phyloP scores from a whole-genome alignment of 306 rosid species.

The Ceratonia siliqua region DNA sequence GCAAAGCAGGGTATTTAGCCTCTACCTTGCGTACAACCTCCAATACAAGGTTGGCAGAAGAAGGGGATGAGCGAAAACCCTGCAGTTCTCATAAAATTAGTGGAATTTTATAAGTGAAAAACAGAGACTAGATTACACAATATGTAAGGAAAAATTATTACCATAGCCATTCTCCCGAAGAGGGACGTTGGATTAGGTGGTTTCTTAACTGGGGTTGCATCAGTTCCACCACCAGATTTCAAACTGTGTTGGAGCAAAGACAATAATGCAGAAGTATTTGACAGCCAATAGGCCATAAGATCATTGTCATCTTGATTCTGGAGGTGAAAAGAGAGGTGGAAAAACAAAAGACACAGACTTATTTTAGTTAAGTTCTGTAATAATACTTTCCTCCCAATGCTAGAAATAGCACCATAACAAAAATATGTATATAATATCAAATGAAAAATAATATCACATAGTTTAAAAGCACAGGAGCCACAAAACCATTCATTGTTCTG shows the following conservation, averaged over 20 bases:
- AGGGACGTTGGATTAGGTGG: slow-evolving; percentile 71
- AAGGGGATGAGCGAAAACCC: slow-evolving; percentile 85
- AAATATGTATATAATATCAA: neutral
- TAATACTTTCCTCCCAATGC: neutral
- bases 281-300: slow-evolving; percentile 87
- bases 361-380: neutral
- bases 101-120: neutral
- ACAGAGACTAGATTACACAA: neutral
- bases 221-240: slow-evolving; percentile 49
- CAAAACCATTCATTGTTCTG: slow-evolving; percentile 1
- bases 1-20: slow-evolving; percentile 87
- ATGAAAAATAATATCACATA: neutral
- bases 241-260: slow-evolving; percentile 78
- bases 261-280: slow-evolving; percentile 77
- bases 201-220: slow-evolving; percentile 55
- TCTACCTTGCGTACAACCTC: slow-evolving; percentile 75
- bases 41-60: slow-evolving; percentile 63
- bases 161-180: slow-evolving; percentile 94
- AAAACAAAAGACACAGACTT: slow-evolving; percentile 3
- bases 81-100: slow-evolving; percentile 37
- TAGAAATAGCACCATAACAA: slow-evolving; percentile 16
- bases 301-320: slow-evolving; percentile 83
- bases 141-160: slow-evolving; percentile 31
- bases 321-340: slow-evolving; percentile 24
- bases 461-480: neutral